A percentile compares a stretch with the other conserved stretches of the same genome.
Evolutionary conservation across 2,329 filamentous ascomycete species (phyloP).

Genomic region (Neofusicoccum kwambonambiense): DNA sequence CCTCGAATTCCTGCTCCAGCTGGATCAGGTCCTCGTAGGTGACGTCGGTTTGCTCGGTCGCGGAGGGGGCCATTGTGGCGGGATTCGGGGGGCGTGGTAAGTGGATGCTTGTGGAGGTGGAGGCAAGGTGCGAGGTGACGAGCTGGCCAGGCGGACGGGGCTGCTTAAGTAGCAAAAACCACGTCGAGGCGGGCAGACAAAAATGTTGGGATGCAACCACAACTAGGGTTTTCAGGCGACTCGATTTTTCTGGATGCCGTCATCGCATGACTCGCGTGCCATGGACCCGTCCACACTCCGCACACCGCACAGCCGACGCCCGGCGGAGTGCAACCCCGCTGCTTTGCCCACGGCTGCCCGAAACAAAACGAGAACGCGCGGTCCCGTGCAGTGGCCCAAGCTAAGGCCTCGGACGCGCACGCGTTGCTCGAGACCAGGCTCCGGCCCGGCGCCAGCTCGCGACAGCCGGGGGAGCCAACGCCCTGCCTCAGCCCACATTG

Average conservation of each 20-base stretch:
- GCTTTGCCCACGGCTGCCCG: background rate
- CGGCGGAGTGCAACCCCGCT: background rate
- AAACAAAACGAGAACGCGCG: background rate
- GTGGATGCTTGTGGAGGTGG: background rate
- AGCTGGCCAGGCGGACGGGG: background rate
- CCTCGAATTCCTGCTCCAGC: constrained; percentile 80
- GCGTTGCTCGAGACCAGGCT: no score
- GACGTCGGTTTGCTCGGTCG: constrained; percentile 32
- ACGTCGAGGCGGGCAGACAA: constrained; percentile 5
- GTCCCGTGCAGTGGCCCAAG: background rate
- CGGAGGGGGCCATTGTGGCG: constrained; percentile 8
- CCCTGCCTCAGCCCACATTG: background rate
- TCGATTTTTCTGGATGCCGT: constrained; percentile 2
- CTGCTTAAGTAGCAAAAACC: background rate
- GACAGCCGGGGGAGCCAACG: background rate
- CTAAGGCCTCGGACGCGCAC: no score
- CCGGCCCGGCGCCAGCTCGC: no score
- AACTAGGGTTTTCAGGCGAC: constrained; percentile 18
- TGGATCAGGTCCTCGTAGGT: constrained; percentile 75
- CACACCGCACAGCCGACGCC: constrained; percentile 1
- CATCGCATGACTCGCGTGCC: background rate
- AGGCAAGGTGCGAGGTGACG: background rate
- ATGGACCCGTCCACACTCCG: background rate
- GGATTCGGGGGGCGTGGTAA: background rate
- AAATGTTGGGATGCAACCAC: constrained; percentile 19